These are phyloP conservation scores for Alternaria novae-zelandiae DNA, from an alignment of 2,329 filamentous ascomycete genomes.

Conservation along the genomic window DNA sequence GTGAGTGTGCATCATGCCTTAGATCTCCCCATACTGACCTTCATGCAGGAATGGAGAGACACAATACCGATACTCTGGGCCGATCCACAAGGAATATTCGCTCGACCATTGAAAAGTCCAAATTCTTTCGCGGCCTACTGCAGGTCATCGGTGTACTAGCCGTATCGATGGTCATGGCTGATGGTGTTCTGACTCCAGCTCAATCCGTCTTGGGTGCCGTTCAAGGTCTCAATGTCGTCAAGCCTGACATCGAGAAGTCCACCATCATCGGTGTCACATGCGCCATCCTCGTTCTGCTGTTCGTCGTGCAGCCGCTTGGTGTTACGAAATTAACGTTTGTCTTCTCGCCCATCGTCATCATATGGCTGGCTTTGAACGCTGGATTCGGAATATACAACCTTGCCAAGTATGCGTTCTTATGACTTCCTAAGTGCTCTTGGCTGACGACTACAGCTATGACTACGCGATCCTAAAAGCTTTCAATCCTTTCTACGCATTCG, in stretches of 20 bases:
- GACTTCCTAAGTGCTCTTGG: not conserved
- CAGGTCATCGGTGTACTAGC: slow-evolving; percentile 70
- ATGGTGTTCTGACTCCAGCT: slow-evolving; percentile 72
- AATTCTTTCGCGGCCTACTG: slow-evolving; percentile 58
- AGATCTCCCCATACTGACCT: slow-evolving; percentile 1
- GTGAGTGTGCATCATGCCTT: slow-evolving; percentile 25
- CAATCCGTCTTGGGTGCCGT: slow-evolving; percentile 74
- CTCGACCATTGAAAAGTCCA: slow-evolving; percentile 64
- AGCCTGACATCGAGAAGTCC: slow-evolving; percentile 60
- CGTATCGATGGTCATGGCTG: slow-evolving; percentile 71
- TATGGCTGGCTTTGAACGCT: slow-evolving; percentile 71
- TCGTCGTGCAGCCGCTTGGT: slow-evolving; percentile 69
- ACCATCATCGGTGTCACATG: slow-evolving; percentile 70
- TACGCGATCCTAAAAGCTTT: slow-evolving; percentile 60
- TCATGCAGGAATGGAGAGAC: slow-evolving; percentile 59
- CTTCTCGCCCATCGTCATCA: slow-evolving; percentile 71
- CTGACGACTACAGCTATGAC: slow-evolving; percentile 49
- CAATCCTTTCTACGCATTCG: slow-evolving; percentile 63
- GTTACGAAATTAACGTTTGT: slow-evolving; percentile 64
- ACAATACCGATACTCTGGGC: slow-evolving; percentile 63
- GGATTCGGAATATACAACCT: slow-evolving; percentile 65
- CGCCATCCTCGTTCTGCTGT: slow-evolving; percentile 68
- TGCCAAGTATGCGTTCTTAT: slow-evolving; percentile 22
- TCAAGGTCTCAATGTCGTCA: slow-evolving; percentile 66
- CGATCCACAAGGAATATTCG: slow-evolving; percentile 61